phyloP scores from a whole-genome alignment of 2,329 filamentous ascomycete genomes.

The Penicillium sp. region DNA sequence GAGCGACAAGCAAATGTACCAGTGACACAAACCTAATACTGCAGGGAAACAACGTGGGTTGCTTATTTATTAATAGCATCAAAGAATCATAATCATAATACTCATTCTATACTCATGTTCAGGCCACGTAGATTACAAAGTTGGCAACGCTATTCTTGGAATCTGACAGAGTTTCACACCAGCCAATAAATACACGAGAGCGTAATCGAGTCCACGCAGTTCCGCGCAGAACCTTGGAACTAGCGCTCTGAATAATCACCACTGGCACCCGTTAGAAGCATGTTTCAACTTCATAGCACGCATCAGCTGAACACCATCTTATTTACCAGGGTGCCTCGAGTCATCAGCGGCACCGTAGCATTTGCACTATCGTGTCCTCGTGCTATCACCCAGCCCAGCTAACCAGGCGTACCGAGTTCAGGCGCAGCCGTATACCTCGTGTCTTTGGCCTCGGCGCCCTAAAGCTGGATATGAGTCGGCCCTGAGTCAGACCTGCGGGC shows the following conservation, averaged over 20 bases:
- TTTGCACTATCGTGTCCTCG: background rate
- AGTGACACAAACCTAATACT: background rate
- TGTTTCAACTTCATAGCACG: background rate
- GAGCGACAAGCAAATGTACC: no score
- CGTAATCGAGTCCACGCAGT: background rate
- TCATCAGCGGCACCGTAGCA: conserved; percentile 5
- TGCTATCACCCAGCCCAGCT: background rate
- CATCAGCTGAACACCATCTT: conserved; percentile 5
- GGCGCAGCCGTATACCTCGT: background rate
- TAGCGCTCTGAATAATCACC: background rate
- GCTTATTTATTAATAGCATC: conserved; percentile 17
- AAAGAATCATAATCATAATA: no score
- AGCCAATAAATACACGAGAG: background rate
- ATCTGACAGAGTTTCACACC: conserved; percentile 3
- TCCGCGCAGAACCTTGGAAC: background rate
- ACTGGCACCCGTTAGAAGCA: background rate
- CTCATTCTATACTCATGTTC: background rate
- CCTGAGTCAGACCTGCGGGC: conserved; percentile 16
- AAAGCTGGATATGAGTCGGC: conserved; percentile 6
- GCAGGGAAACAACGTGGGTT: conserved; percentile 17
- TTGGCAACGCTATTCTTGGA: conserved; percentile 11
- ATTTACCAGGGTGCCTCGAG: conserved; percentile 2
- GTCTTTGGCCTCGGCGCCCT: background rate
- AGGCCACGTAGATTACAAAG: background rate
- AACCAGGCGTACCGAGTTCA: background rate